phyloP scores from a whole-genome alignment of 306 rosid genomes.

The Prinsepia uniflora region DNA sequence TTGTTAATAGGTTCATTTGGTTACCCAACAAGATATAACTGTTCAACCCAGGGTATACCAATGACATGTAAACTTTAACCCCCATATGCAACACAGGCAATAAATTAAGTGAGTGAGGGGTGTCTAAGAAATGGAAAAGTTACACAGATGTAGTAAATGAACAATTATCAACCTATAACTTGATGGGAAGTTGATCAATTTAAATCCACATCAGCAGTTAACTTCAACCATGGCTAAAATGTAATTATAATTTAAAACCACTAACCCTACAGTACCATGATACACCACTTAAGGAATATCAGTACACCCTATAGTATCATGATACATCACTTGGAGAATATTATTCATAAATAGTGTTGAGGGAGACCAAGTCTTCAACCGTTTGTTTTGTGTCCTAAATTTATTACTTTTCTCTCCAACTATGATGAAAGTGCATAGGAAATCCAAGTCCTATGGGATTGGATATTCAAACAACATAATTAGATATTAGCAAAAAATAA shows the following conservation, averaged over 20 bases:
- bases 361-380: background rate
- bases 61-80: background rate
- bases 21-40: too few relatives aligned
- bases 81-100: background rate
- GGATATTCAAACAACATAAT: background rate
- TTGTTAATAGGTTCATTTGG: too few relatives aligned
- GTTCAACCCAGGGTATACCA: background rate
- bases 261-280: background rate
- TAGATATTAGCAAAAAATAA: background rate
- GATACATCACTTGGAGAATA: too few relatives aligned
- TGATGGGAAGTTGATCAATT: too few relatives aligned
- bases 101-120: background rate
- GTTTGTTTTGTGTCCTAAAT: background rate
- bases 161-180: too few relatives aligned
- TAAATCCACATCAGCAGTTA: too few relatives aligned
- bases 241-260: too few relatives aligned
- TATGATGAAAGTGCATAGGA: background rate
- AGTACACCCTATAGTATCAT: background rate
- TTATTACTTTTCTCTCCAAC: background rate
- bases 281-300: background rate
- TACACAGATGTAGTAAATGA: too few relatives aligned
- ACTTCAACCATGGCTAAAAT: too few relatives aligned
- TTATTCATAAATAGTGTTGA: background rate
- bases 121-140: background rate
- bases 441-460: background rate